Conservation (phyloP, 139 green algal species). For the Tetradesmus lagerheimii region DNA sequence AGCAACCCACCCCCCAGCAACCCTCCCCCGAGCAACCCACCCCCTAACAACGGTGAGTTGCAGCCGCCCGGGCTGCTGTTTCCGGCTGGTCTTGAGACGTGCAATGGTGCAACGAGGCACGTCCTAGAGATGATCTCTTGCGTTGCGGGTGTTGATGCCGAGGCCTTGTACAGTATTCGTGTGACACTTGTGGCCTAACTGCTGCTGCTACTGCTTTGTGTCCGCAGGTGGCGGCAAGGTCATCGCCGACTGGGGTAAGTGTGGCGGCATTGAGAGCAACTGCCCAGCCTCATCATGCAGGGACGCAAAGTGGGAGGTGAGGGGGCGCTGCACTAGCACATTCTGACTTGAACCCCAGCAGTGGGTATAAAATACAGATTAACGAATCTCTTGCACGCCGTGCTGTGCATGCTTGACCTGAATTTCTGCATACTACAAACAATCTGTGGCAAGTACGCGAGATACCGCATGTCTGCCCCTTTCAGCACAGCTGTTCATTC, state of each 20-base stretch:
- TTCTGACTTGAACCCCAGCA: not conserved
- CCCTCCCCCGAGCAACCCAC: not conserved
- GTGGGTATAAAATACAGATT: too few species aligned
- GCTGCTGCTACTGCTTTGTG: not conserved
- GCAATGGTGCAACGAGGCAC: too few species aligned
- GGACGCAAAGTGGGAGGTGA: not conserved
- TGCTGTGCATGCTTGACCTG: not conserved
- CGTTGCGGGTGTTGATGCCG: not conserved
- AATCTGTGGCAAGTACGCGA: too few species aligned
- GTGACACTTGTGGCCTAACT: not conserved
- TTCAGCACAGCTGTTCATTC: too few species aligned
- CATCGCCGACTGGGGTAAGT: not conserved
- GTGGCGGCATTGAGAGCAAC: constrained; percentile 19
- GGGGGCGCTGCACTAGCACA: not conserved
- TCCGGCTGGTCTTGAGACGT: too few species aligned
- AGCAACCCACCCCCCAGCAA: not conserved
- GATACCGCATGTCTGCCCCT: too few species aligned
- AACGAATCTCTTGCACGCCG: not conserved
- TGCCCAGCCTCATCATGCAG: constrained; percentile 8
- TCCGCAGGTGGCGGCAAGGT: not conserved
- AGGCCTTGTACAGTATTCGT: not conserved
- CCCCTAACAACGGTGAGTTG: not conserved
- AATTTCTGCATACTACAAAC: too few species aligned
- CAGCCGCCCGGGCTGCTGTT: too few species aligned
- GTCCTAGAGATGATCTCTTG: too few species aligned